Conservation (phyloP, 306 rosid genomes). For the Cercis canadensis region DNA sequence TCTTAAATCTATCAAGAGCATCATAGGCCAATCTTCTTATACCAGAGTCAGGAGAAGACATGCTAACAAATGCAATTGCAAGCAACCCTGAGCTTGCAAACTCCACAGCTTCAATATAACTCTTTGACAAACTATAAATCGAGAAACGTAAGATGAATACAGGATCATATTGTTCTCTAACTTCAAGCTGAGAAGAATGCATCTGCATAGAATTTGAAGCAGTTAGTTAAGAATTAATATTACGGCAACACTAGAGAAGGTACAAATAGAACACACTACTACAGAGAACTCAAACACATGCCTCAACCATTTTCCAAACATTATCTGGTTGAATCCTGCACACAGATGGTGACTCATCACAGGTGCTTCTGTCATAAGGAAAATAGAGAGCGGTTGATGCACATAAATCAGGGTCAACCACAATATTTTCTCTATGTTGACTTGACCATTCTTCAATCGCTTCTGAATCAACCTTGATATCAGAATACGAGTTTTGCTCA, state of each 20-base stretch:
- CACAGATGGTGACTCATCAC: constrained; percentile 47
- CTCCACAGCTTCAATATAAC: constrained; percentile 79
- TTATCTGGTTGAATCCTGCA: constrained; percentile 39
- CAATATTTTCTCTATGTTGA: constrained; percentile 70
- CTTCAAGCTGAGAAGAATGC: constrained; percentile 42
- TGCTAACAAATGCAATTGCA: constrained; percentile 77
- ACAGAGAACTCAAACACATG: constrained; percentile 33
- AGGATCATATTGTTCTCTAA: constrained; percentile 71
- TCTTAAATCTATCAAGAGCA: constrained; percentile 61
- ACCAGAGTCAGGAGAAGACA: constrained; percentile 74
- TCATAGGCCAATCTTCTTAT: constrained; percentile 79
- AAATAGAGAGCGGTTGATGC: constrained; percentile 76
- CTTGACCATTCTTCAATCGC: constrained; percentile 60
- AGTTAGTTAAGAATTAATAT: constrained; percentile 38
- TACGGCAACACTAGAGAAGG: constrained; percentile 29
- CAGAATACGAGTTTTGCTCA: constrained; percentile 42
- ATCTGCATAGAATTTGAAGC: constrained; percentile 48
- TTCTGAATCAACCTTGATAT: constrained; percentile 56
- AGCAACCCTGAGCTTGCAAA: constrained; percentile 88
- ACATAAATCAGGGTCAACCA: constrained; percentile 75
- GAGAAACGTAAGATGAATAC: constrained; percentile 83
- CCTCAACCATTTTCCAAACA: constrained; percentile 49
- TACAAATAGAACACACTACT: constrained; percentile 26
- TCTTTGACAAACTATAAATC: constrained; percentile 63
- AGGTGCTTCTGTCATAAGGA: constrained; percentile 65